Evolutionary conservation across 345 rosid species (phyloP).

Genomic region (Populus davidiana): DNA sequence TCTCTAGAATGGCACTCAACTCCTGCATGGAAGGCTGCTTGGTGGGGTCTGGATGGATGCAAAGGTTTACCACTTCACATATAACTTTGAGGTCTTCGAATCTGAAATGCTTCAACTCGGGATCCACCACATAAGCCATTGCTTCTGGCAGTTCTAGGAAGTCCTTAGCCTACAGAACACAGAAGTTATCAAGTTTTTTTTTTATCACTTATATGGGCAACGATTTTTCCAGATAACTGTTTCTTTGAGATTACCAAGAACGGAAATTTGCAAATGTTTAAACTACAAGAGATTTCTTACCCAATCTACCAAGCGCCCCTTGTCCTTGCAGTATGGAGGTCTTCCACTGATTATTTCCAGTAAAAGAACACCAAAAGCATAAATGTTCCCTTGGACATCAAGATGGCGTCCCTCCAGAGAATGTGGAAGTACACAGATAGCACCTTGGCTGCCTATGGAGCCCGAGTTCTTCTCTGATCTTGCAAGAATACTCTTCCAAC

Average conservation of each 20-base stretch:
- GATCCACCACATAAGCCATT: slow-evolving; percentile 79
- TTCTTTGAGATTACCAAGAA: not conserved
- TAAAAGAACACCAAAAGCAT: slow-evolving; percentile 84
- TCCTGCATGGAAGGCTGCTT: slow-evolving; percentile 68
- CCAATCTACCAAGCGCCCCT: slow-evolving; percentile 86
- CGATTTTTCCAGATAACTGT: not conserved
- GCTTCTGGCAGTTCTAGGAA: slow-evolving; percentile 72
- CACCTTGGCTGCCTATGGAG: slow-evolving; percentile 68
- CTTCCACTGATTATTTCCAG: slow-evolving; percentile 90
- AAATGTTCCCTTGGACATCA: slow-evolving; percentile 78
- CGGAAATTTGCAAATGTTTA: not conserved
- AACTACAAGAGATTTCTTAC: slow-evolving; percentile 38
- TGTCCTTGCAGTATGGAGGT: slow-evolving; percentile 82
- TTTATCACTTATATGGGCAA: not conserved
- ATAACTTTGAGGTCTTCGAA: slow-evolving; percentile 70
- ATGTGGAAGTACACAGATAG: slow-evolving; percentile 70
- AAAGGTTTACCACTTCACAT: slow-evolving; percentile 70
- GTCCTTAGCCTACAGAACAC: slow-evolving; percentile 69
- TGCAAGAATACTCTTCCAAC: slow-evolving; percentile 89
- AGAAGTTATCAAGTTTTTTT: not conserved
- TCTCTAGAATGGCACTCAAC: slow-evolving; percentile 54
- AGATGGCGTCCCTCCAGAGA: slow-evolving; percentile 70
- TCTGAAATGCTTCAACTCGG: slow-evolving; percentile 73
- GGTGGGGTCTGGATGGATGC: slow-evolving; percentile 55
- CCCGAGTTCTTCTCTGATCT: slow-evolving; percentile 87